Base-by-base conservation (phyloP, 148 eudicot species). In the Cornus suecica region DNA sequence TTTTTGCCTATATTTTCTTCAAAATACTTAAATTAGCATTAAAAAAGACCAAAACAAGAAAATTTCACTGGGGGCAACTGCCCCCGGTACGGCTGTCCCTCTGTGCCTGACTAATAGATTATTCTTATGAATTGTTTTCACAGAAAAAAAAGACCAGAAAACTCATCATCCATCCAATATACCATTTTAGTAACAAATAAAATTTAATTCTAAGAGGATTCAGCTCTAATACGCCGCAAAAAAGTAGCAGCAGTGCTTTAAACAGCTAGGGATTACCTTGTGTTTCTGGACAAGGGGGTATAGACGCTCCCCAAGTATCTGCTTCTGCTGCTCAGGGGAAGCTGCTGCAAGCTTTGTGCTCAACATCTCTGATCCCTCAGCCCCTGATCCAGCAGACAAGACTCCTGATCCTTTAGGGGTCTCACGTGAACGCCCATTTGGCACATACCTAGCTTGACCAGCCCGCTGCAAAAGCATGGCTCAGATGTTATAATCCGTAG, bases 271-370 rank as follows among this genome's bases (percentile, higher is more conserved):
- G 8, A 15, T 74, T 48, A 90, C 97, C 97, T 87, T 78, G 56
- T 78, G 89, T 41, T 80, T 78, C 23, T 72, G 69, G 62, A 92
- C 86, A 56, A 90, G 94, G 27, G 97, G 94, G 83, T 68, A 92
- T 31, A 92, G 87, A 25, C 73, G 86, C 67, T 88, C 90, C 52
- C 94, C 94, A 65, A 88, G 90, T 25, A 88, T 88, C 73, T 82
- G 83, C 74, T 92, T 90, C 82, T 90, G 92, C 66, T 76, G 76
- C 76, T 85, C 84, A 28, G 88, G 90, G 28, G 86, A 20, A 73
- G 94, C 85, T 51, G 92, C 86, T 58, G 94, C 87, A 77, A 88
- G 90, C 89, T 76, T 75, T 70, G 83, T 88, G 80, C 91, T 92
- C 77, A 88, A 78, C 77, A 79, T 80, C 79, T 92, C 84, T 9